phyloP scores from a whole-genome alignment of 768 basidiomycete species.

The Leccinum obscurum region DNA sequence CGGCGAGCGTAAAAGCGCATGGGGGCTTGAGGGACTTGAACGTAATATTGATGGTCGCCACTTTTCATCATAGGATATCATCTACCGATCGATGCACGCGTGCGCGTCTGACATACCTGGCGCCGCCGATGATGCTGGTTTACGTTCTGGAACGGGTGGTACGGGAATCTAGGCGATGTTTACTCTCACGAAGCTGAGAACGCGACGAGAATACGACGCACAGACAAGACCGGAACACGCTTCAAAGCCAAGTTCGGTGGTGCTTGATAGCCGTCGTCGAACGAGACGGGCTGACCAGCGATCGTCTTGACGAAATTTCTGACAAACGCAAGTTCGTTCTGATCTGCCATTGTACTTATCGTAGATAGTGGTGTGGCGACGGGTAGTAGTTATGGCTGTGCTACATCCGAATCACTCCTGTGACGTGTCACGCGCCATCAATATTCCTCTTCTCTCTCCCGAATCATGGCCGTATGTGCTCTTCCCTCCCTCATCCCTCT shows the following conservation, averaged over 20 bases:
- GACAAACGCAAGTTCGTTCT: slow-evolving; percentile 59
- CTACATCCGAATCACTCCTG: slow-evolving; percentile 8
- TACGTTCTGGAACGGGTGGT: slow-evolving; percentile 59
- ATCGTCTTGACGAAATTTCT: slow-evolving; percentile 65
- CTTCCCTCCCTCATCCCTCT: neutral
- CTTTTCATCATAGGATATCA: slow-evolving; percentile 7
- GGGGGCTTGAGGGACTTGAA: slow-evolving; percentile 94
- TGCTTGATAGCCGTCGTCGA: slow-evolving; percentile 75
- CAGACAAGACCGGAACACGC: slow-evolving; percentile 69
- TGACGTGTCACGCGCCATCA: slow-evolving; percentile 25
- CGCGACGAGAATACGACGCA: slow-evolving; percentile 32
- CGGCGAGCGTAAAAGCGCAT: slow-evolving; percentile 66
- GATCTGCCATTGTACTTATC: slow-evolving; percentile 48
- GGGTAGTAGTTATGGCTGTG: slow-evolving; percentile 23
- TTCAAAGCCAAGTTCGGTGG: slow-evolving; percentile 64
- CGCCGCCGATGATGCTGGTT: slow-evolving; percentile 33
- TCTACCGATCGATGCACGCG: slow-evolving; percentile 13
- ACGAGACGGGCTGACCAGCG: slow-evolving; percentile 65
- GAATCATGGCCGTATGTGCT: slow-evolving; percentile 40
- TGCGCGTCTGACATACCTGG: slow-evolving; percentile 29
- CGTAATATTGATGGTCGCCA: slow-evolving; percentile 54
- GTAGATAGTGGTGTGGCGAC: neutral
- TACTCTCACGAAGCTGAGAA: slow-evolving; percentile 3
- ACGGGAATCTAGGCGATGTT: slow-evolving; percentile 48
- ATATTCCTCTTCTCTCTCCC: slow-evolving; percentile 2